phyloP scores from a whole-genome alignment of 352 stramenopile species.

The Globisporangium cederbergense region DNA sequence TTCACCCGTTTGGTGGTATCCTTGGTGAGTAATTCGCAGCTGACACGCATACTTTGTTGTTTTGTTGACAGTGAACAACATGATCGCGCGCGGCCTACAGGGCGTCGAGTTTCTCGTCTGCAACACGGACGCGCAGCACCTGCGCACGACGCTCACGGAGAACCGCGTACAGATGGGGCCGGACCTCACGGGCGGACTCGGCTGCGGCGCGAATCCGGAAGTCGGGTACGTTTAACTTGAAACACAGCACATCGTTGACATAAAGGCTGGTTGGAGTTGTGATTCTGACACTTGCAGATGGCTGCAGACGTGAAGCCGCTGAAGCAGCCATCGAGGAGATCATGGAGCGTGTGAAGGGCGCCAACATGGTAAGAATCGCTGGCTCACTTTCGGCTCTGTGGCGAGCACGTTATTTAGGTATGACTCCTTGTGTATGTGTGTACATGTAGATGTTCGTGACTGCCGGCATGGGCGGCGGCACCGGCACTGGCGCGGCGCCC shows the following conservation, averaged over 20 bases:
- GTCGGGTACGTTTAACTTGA: conserved; percentile 39
- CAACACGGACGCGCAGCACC: conserved; percentile 90
- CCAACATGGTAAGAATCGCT: conserved; percentile 66
- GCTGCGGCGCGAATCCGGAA: conserved; percentile 80
- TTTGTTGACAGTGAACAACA: conserved; percentile 73
- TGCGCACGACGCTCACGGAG: conserved; percentile 87
- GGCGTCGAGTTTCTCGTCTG: conserved; percentile 88
- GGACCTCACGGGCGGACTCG: conserved; percentile 79
- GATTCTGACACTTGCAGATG: neutral
- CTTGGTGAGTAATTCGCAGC: neutral
- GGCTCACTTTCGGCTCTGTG: too few species aligned
- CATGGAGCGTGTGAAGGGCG: conserved; percentile 76
- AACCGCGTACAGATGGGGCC: conserved; percentile 90
- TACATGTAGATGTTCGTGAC: conserved; percentile 80
- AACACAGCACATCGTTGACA: neutral
- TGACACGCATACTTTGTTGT: neutral
- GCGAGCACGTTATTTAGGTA: too few species aligned
- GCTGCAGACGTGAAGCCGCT: conserved; percentile 59
- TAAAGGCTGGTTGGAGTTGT: neutral
- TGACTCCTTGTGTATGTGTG: neutral
- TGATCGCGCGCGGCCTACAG: conserved; percentile 81
- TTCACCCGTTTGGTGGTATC: neutral
- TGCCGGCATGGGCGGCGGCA: conserved; percentile 81
- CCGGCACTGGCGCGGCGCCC: conserved; percentile 75
- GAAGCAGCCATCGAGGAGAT: conserved; percentile 82